phyloP scores from a whole-genome alignment of 495 filamentous ascomycete genomes.

The Tuber indicum region DNA sequence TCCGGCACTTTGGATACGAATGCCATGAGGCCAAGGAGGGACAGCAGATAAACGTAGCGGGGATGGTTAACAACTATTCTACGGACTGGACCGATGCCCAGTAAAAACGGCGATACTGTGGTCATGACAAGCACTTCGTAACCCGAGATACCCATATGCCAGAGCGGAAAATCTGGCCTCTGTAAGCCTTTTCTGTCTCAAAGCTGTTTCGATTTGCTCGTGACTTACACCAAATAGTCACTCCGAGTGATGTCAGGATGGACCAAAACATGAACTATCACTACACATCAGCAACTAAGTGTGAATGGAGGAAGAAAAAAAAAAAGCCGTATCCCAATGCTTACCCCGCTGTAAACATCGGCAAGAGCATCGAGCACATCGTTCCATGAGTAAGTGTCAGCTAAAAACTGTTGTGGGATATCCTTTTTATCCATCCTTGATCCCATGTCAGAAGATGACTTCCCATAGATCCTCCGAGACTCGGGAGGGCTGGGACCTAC shows the following conservation, averaged over 20 bases:
- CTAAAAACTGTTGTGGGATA: constrained; percentile 54
- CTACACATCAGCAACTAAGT: constrained; percentile 35
- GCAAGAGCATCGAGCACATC: constrained; percentile 74
- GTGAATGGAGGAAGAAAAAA: neutral
- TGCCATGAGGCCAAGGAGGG: constrained; percentile 70
- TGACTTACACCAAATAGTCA: constrained; percentile 85
- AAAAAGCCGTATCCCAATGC: constrained; percentile 26
- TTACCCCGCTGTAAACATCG: constrained; percentile 87
- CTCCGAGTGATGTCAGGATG: constrained; percentile 75
- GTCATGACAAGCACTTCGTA: constrained; percentile 84
- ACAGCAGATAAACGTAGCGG: constrained; percentile 63
- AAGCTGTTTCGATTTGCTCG: neutral
- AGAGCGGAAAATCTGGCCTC: constrained; percentile 80
- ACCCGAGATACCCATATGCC: constrained; percentile 99
- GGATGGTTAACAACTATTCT: constrained; percentile 61
- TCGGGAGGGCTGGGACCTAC: constrained; percentile 36
- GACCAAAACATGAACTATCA: constrained; percentile 92
- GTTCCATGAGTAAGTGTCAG: constrained; percentile 63
- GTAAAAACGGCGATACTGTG: constrained; percentile 75
- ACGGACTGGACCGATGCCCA: constrained; percentile 63
- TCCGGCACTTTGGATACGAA: constrained; percentile 69
- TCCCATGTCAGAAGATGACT: constrained; percentile 18
- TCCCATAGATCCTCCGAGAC: neutral
- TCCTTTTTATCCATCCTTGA: constrained; percentile 64
- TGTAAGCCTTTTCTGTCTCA: constrained; percentile 31